Percentiles rank a stretch among this genome's conserved stretches.
These are phyloP conservation scores for Chlamydomonas incerta DNA, from an alignment of 139 green algal genomes.

Conservation along the genomic window DNA sequence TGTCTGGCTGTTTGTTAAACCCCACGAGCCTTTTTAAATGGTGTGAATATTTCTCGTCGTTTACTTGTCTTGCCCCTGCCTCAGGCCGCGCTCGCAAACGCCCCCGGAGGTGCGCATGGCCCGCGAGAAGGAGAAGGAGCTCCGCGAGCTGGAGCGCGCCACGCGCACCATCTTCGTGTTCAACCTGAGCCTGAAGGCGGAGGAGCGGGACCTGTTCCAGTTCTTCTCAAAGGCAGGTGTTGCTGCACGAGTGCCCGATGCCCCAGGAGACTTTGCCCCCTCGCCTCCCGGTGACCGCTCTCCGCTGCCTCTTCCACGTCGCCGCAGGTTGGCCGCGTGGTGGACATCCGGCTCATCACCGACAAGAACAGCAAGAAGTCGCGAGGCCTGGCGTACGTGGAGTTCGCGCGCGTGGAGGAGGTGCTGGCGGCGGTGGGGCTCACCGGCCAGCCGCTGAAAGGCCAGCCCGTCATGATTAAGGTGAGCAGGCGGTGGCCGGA, in stretches of 20 bases:
- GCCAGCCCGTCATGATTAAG: slow-evolving; percentile 94
- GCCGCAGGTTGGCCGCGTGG: slow-evolving; percentile 64
- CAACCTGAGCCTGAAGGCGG: slow-evolving; percentile 84
- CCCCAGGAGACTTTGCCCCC: not conserved
- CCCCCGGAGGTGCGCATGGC: not conserved
- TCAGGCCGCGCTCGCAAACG: not conserved
- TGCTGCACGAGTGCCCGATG: not conserved
- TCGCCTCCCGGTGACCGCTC: not conserved
- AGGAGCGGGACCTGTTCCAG: slow-evolving; percentile 76
- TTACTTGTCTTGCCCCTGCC: not conserved
- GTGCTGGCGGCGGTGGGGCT: slow-evolving; percentile 87
- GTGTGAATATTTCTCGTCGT: too few species aligned
- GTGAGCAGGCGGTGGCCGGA: not conserved
- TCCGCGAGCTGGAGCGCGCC: slow-evolving; percentile 81
- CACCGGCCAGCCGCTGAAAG: slow-evolving; percentile 84
- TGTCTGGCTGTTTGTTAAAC: too few species aligned
- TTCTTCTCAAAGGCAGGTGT: not conserved
- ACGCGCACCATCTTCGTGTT: slow-evolving; percentile 90
- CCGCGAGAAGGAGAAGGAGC: slow-evolving; percentile 18
- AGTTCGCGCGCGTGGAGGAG: slow-evolving; percentile 77
- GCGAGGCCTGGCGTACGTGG: slow-evolving; percentile 97
- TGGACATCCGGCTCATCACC: slow-evolving; percentile 93
- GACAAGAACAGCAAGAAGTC: slow-evolving; percentile 89
- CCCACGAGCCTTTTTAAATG: too few species aligned
- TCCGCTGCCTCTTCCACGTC: not conserved